Evolutionary conservation across 2,329 filamentous ascomycete species (phyloP).

Genomic region (Falciphora oryzae): DNA sequence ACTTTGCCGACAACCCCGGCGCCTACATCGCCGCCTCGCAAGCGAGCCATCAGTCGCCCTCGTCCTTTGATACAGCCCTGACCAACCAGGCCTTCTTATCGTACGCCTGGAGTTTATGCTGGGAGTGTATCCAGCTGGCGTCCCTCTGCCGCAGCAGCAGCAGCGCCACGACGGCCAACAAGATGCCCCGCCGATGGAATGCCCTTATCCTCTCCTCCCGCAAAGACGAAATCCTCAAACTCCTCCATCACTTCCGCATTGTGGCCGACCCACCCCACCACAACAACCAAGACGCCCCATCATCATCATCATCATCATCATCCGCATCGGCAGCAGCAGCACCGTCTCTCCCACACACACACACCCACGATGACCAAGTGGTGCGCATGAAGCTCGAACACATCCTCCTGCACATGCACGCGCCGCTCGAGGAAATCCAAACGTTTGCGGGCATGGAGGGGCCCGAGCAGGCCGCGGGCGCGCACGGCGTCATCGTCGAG

Average conservation of each 20-base stretch:
- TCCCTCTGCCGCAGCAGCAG: constrained; percentile 18
- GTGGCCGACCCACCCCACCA: too few species aligned
- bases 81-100: constrained; percentile 17
- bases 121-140: constrained; percentile 25
- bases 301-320: too few species aligned
- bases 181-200: constrained; percentile 21
- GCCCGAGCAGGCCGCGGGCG: constrained; percentile 29
- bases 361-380: too few species aligned
- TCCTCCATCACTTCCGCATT: constrained; percentile 18
- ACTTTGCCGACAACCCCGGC: constrained; percentile 10
- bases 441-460: constrained; percentile 37
- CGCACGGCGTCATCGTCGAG: constrained; percentile 27
- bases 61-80: neutral
- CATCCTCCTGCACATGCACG: constrained; percentile 30
- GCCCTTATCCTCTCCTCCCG: constrained; percentile 21
- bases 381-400: constrained; percentile 27
- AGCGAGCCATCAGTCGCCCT: too few species aligned
- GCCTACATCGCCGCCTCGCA: neutral
- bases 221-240: constrained; percentile 23
- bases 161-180: neutral
- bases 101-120: constrained; percentile 22
- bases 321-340: too few species aligned
- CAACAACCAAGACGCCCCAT: too few species aligned
- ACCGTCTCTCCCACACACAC: too few species aligned
- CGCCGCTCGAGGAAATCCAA: constrained; percentile 36